phyloP scores from a whole-genome alignment of 345 rosid genomes.

The Angophora floribunda region DNA sequence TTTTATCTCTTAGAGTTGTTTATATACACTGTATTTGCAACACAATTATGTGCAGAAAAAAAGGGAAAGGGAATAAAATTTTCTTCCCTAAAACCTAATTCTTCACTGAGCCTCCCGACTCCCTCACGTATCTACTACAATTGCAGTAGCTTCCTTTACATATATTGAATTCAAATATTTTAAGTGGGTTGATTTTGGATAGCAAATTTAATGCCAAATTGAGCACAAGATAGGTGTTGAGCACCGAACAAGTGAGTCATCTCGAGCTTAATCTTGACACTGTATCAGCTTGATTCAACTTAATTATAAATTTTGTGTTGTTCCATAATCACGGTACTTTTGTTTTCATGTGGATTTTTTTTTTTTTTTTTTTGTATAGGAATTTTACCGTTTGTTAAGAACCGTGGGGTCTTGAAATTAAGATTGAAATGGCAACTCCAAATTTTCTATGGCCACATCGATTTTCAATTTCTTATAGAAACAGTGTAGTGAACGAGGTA shows the following conservation, averaged over 20 bases:
- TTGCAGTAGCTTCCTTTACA: too few relatives aligned
- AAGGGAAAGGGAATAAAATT: too few relatives aligned
- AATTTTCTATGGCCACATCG: not conserved
- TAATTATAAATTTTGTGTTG: not conserved
- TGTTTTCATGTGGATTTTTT: not conserved
- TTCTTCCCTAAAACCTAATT: too few relatives aligned
- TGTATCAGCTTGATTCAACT: not conserved
- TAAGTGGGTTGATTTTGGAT: not conserved
- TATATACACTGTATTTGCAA: too few relatives aligned
- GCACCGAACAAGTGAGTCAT: not conserved
- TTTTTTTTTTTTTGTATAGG: too few relatives aligned
- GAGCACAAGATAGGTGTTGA: not conserved
- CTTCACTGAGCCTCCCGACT: too few relatives aligned
- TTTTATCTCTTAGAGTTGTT: too few relatives aligned
- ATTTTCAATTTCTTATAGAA: not conserved
- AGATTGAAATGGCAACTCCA: not conserved
- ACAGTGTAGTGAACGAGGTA: not conserved
- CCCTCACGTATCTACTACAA: too few relatives aligned
- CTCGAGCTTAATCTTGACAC: not conserved
- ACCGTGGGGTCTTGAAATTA: not conserved
- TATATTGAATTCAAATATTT: too few relatives aligned
- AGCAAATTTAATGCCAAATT: not conserved
- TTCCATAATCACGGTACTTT: not conserved
- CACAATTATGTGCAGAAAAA: too few relatives aligned
- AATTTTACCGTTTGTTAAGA: not conserved